These are phyloP conservation scores for Camellia granthamiana DNA, from an alignment of 148 eudicot species.

Conservation along the genomic window DNA sequence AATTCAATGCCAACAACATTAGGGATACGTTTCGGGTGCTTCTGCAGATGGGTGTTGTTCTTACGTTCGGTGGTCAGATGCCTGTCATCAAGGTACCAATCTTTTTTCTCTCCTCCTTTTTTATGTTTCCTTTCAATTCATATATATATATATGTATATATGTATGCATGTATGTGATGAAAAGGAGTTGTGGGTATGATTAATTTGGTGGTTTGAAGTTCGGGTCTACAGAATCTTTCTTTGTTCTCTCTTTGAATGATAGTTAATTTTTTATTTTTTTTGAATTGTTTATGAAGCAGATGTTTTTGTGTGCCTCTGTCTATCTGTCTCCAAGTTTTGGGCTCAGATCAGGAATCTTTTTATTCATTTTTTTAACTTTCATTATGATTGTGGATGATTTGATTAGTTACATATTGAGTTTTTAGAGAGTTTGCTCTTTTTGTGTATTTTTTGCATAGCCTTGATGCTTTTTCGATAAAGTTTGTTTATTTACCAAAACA, in stretches of 20 bases:
- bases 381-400: too few relatives aligned
- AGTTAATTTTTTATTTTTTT: background rate
- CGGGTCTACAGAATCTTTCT: background rate
- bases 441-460: too few relatives aligned
- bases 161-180: background rate
- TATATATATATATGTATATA: too few relatives aligned
- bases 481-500: too few relatives aligned
- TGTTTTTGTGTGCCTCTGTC: background rate
- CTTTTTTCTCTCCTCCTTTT: background rate
- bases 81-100: constrained; percentile 60
- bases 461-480: too few relatives aligned
- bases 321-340: background rate
- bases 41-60: constrained; percentile 77
- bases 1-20: constrained; percentile 64
- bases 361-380: too few relatives aligned
- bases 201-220: background rate
- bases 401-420: too few relatives aligned
- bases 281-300: background rate
- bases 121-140: background rate
- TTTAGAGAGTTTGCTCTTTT: too few relatives aligned
- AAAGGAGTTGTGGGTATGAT: background rate
- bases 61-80: constrained; percentile 81
- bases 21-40: constrained; percentile 73
- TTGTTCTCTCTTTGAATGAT: background rate
- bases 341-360: background rate